Conservation (phyloP, 73 alveolate genomes). For the Tetrahymena thermophila region DNA sequence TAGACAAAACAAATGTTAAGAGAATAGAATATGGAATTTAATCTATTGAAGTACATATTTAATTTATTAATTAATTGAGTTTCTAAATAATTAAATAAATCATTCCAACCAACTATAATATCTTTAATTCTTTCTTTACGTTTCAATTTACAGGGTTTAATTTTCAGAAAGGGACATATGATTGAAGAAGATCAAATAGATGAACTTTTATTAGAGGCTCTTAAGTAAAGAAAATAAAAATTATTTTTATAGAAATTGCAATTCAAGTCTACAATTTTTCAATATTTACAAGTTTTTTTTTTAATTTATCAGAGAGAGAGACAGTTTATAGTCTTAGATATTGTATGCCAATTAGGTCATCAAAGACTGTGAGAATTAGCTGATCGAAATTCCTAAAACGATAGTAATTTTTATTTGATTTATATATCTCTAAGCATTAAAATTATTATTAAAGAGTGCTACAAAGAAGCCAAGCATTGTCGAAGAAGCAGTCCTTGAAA, state of each 20-base stretch:
- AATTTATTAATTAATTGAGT: background rate
- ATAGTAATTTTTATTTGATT: background rate
- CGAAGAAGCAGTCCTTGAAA: background rate
- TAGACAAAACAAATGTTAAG: background rate
- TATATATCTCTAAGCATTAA: background rate
- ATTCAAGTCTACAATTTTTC: background rate
- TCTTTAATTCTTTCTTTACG: background rate
- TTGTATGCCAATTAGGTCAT: background rate
- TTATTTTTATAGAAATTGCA: background rate
- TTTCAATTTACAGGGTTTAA: background rate
- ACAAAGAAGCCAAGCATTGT: background rate
- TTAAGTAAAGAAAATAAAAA: background rate
- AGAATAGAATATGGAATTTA: background rate
- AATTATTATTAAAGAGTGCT: background rate
- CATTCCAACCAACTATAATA: background rate
- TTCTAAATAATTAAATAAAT: background rate
- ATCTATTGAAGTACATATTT: background rate
- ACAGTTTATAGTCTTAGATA: background rate
- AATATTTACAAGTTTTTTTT: background rate
- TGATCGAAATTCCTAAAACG: background rate
- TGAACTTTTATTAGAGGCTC: background rate
- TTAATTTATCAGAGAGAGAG: background rate
- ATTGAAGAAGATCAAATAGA: background rate
- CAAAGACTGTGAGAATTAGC: background rate
- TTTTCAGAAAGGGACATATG: background rate